These are phyloP conservation scores for Wickerhamomyces ciferrii DNA, from an alignment of 805 yeast species.

Conservation along the genomic window DNA sequence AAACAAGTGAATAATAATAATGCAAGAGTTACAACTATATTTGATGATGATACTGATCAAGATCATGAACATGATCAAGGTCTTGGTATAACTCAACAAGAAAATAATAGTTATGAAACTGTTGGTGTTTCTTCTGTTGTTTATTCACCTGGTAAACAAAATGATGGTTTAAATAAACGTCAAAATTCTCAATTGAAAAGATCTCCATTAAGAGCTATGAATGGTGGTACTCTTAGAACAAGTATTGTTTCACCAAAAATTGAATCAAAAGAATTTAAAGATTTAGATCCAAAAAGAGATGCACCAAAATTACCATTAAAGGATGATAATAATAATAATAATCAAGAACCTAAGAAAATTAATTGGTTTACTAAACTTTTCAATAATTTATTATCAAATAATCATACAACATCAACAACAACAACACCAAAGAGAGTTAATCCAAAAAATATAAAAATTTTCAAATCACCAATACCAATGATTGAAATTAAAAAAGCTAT, in stretches of 20 bases:
- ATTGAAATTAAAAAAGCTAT: conserved; percentile 17
- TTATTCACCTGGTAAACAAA: not conserved
- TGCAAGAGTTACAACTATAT: conserved; percentile 22
- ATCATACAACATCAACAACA: not conserved
- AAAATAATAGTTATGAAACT: not conserved
- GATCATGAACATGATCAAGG: conserved; percentile 3
- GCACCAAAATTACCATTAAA: conserved; percentile 19
- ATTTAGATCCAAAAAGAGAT: conserved; percentile 10
- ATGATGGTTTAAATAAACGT: not conserved
- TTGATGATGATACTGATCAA: conserved; percentile 13
- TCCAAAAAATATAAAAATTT: conserved; percentile 5
- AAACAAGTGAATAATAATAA: conserved; percentile 8
- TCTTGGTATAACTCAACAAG: not conserved
- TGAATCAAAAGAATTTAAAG: conserved; percentile 1
- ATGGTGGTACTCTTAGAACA: conserved; percentile 15
- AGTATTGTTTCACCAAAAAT: not conserved
- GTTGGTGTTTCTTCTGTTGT: not conserved
- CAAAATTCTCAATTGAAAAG: conserved; percentile 11
- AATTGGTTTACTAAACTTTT: conserved; percentile 36
- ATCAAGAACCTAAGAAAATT: conserved; percentile 21
- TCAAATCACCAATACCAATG: conserved; percentile 14
- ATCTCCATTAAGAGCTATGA: conserved; percentile 10
- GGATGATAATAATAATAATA: conserved; percentile 6
- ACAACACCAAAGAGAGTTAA: conserved; percentile 10
- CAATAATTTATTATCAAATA: conserved; percentile 15